phyloP scores from a whole-genome alignment of 495 filamentous ascomycete species.

The Lophium mytilinum region DNA sequence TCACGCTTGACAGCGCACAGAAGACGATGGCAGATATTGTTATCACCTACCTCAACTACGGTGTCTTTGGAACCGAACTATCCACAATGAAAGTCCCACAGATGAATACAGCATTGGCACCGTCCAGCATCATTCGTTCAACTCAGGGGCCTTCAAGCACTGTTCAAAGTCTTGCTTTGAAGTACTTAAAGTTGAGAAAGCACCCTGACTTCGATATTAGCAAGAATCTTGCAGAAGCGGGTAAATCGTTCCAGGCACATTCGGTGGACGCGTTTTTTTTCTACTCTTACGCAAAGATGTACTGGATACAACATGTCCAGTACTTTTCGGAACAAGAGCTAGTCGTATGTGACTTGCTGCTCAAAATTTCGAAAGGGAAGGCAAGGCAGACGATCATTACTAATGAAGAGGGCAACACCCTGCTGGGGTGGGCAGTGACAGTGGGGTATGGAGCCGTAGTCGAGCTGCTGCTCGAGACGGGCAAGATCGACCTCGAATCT shows the following conservation, averaged over 20 bases:
- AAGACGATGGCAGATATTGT: constrained; percentile 32
- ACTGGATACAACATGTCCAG: constrained; percentile 17
- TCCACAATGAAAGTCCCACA: constrained; percentile 23
- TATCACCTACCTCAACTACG: constrained; percentile 39
- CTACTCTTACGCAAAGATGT: constrained; percentile 23
- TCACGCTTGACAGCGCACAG: constrained; percentile 24
- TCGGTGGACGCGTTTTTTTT: constrained; percentile 20
- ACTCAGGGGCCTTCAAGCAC: constrained; percentile 20
- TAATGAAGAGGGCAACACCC: neutral
- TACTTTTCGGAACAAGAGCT: constrained; percentile 9
- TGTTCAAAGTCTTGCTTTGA: constrained; percentile 24
- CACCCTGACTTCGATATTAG: constrained; percentile 27
- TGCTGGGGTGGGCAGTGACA: constrained; percentile 2
- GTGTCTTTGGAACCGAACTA: constrained; percentile 34
- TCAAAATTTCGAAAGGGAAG: constrained; percentile 25
- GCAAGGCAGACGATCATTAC: constrained; percentile 2
- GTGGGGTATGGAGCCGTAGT: constrained; percentile 3
- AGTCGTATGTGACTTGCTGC: constrained; percentile 9
- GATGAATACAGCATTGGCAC: constrained; percentile 20
- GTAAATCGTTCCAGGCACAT: constrained; percentile 7
- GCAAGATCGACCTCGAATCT: constrained; percentile 6
- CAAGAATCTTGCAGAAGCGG: constrained; percentile 26
- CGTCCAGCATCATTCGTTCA: constrained; percentile 28
- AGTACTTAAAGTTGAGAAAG: constrained; percentile 26
- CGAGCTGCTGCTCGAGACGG: constrained; percentile 2